These are phyloP conservation scores for Rhodotorula diobovata DNA, from an alignment of 768 basidiomycete genomes.

Conservation along the genomic window DNA sequence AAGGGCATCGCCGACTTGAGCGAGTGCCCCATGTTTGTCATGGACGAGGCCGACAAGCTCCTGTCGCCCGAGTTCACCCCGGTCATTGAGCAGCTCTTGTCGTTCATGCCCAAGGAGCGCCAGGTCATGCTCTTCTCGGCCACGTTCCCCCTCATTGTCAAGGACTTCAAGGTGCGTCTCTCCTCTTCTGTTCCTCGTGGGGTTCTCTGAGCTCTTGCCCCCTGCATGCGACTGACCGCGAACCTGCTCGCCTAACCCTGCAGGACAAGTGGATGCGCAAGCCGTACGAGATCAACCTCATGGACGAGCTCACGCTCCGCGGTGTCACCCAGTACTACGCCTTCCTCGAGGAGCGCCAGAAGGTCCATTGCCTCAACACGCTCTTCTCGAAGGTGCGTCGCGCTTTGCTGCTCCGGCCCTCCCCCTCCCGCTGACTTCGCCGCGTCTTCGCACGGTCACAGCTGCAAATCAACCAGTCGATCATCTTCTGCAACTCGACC, in stretches of 20 bases:
- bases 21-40: conserved; percentile 93
- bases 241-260: too few relatives aligned
- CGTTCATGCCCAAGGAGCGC: conserved; percentile 72
- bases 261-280: conserved; percentile 94
- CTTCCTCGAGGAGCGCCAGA: conserved; percentile 97
- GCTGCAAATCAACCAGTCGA: conserved; percentile 99
- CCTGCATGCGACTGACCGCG: not conserved
- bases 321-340: conserved; percentile 99
- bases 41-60: conserved; percentile 99
- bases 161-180: conserved; percentile 86
- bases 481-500: conserved; percentile 99
- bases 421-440: conserved; percentile 44
- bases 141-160: conserved; percentile 97
- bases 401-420: too few relatives aligned
- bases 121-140: conserved; percentile 99
- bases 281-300: conserved; percentile 97
- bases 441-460: conserved; percentile 55
- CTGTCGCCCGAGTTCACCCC: conserved; percentile 96
- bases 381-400: conserved; percentile 88
- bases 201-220: not conserved
- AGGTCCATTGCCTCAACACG: conserved; percentile 98
- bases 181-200: conserved; percentile 14
- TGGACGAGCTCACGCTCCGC: conserved; percentile 97
- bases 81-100: conserved; percentile 92
- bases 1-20: conserved; percentile 89